Base-by-base conservation (phyloP, 129 eudicot species). In the Solidago caesia region DNA sequence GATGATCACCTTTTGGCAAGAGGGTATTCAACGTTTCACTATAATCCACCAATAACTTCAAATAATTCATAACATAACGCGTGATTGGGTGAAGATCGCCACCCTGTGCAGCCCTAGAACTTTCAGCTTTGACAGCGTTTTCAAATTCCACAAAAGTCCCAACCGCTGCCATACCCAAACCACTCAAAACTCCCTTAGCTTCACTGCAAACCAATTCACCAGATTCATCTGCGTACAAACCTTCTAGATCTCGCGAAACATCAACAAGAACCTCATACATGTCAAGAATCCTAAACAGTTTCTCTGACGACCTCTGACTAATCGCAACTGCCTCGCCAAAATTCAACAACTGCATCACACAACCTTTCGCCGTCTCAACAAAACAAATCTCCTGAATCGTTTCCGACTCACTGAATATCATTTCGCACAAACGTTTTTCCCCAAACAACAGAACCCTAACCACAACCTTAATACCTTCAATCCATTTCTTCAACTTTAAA, bases 281-380 rank as follows among this genome's bases (percentile, higher is more conserved):
- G 73, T 92, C 98, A 27, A 92, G 91, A 13, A 92, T 84, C 70
- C 96, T 78, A 67, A 89, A 92, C 76, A 92, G 52, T 68, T 89
- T 92, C 83, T 92, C 98, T 0, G 88, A 80, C 4, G 98, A 85
- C 71, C 96, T 68, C 59, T 57, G 85, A 26, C 91, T 89, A 76
- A 92, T 87, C 3, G 89, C 96, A 61, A 92, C 90, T 0, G 98
- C 94, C 77, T 89, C 98, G 6, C 96, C 98, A 43, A 92, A 92
- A 83, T 92, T 89, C 91, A 92, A 82, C 57, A 92, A 59, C 88
- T 89, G 98, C 98, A 92, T 87, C 72, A 92, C 87, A 21, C 98
- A 87, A 8, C 94, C 91, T 72, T 89, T 92, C 2, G 98, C 80
- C 0, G 94, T 84, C 80, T 89, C 98, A 45, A 87, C 75, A 51